A percentile compares a stretch with the other conserved stretches of the same genome.
phyloP scores from a whole-genome alignment of 495 filamentous ascomycete genomes.

The Podospora pseudoanserina region DNA sequence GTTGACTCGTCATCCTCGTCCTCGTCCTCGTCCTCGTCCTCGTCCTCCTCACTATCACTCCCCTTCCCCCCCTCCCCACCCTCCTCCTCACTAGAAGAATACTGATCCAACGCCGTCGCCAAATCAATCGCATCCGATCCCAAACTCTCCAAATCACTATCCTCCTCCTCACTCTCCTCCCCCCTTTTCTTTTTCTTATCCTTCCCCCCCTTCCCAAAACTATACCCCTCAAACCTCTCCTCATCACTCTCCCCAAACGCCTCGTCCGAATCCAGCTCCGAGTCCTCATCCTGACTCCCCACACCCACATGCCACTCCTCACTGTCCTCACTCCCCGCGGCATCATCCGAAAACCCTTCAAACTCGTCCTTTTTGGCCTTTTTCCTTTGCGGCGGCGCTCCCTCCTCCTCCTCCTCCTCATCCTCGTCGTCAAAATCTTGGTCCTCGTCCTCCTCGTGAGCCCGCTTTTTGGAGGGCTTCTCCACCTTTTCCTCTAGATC shows the following conservation, averaged over 20 bases:
- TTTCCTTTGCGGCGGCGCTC: slow-evolving; percentile 35
- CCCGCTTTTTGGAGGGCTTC: slow-evolving; percentile 35
- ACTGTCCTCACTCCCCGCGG: slow-evolving; percentile 69
- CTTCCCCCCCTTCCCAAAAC: slow-evolving; percentile 64
- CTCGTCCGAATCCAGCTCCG: slow-evolving; percentile 86
- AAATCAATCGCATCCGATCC: slow-evolving; percentile 87
- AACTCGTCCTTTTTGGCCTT: slow-evolving; percentile 41
- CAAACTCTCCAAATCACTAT: slow-evolving; percentile 51
- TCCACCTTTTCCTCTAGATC: slow-evolving; percentile 41
- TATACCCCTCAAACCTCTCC: slow-evolving; percentile 72
- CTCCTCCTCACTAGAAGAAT: slow-evolving; percentile 40
- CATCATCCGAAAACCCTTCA: slow-evolving; percentile 37
- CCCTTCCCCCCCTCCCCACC: slow-evolving; percentile 3
- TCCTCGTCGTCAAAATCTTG: slow-evolving; percentile 54
- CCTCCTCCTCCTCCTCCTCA: slow-evolving; percentile 39
- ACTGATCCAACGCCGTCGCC: slow-evolving; percentile 74
- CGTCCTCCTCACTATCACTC: slow-evolving; percentile 27
- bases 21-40: slow-evolving; percentile 28
- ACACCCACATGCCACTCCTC: slow-evolving; percentile 81
- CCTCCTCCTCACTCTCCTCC: slow-evolving; percentile 45
- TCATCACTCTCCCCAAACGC: slow-evolving; percentile 88
- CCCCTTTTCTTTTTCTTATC: slow-evolving; percentile 31
- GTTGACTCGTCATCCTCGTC: slow-evolving; percentile 45
- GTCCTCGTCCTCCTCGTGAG: slow-evolving; percentile 52
- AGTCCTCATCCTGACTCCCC: slow-evolving; percentile 71